Base-by-base conservation (phyloP, 1,284 basidiomycete genomes). In the Xanthoconium separans region DNA sequence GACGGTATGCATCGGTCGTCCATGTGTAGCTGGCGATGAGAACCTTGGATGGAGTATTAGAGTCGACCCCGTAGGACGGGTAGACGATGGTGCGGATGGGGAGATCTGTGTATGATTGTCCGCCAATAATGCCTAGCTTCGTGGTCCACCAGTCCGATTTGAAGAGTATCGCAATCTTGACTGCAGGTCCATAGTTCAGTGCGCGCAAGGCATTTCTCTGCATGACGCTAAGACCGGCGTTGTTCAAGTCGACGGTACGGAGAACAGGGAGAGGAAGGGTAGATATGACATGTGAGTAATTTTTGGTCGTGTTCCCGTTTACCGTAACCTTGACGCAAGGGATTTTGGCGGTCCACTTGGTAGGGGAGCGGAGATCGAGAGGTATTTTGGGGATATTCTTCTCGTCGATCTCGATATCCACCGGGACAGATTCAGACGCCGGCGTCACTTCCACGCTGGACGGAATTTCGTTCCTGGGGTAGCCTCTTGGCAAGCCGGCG, bases 81-180 rank as follows among this genome's bases (percentile, higher is more conserved):
- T 72, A 76, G 4, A 75, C 69, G 39, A 75, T 64, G n/a, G 63
- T 67, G 13, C 70, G 65, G 30, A 73, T 66, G 2, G 71, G 69
- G 3, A 73, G 65, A 50, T 76, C 73, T 2, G 72, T 76, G 20
- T 56, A 63, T 9, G 71, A 64, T 54, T 73, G 72, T 1, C 73
- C 73, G 9, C 73, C 74, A 2, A 60, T 13, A 4, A 64, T 64
- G 16, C 60, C 47, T 11, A 58, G 9, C 22, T 52, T 47, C n/a
- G 56, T 56, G 45, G 70, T 68, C 75, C 75, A 76, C 65, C 73
- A 76, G 22, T 66, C 55, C 6, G 63, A 63, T 47, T 62, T 66
- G 61, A 75, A 76, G 24, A 68, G 66, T n/a, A 75, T 12, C 15
- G 12, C 47, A 20, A 75, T 61, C 54, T 75, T 75, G 59, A 42